These are phyloP conservation scores for Allium cepa DNA, from an alignment of 106 monocot genomes.

Conservation along the genomic window DNA sequence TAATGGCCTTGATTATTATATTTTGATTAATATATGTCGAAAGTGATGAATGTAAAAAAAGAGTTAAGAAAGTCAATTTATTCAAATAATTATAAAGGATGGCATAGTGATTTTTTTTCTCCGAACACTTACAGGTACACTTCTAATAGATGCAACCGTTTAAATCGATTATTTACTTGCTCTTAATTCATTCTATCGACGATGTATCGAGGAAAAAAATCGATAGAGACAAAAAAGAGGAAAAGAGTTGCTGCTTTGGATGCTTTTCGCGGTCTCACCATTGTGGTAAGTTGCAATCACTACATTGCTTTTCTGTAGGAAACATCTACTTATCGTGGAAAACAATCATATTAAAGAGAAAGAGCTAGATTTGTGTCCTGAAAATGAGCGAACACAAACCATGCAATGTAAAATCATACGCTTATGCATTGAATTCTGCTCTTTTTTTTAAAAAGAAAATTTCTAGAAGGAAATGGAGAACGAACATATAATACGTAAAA, in stretches of 20 bases:
- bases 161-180: too few relatives aligned
- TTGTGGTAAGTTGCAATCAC: slow-evolving; percentile 16
- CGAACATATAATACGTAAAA: too few relatives aligned
- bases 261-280: slow-evolving; percentile 47
- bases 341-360: not conserved
- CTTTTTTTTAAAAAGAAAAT: not conserved
- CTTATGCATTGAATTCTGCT: not conserved
- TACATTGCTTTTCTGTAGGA: not conserved
- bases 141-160: too few relatives aligned
- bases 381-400: not conserved
- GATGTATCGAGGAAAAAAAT: not conserved
- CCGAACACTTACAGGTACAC: too few relatives aligned
- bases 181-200: not conserved
- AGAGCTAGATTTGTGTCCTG: not conserved
- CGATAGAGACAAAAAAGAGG: not conserved
- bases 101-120: too few relatives aligned
- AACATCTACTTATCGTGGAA: not conserved
- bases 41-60: too few relatives aligned
- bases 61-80: too few relatives aligned
- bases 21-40: too few relatives aligned
- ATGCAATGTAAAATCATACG: not conserved
- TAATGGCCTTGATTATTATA: too few relatives aligned
- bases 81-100: too few relatives aligned
- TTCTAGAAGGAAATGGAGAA: not conserved
- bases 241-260: slow-evolving; percentile 35